Evolutionary conservation across 305 asterid species (phyloP), one percentile per base, ranked within the genome.

Genomic region (Fraxinus sp.): DNA sequence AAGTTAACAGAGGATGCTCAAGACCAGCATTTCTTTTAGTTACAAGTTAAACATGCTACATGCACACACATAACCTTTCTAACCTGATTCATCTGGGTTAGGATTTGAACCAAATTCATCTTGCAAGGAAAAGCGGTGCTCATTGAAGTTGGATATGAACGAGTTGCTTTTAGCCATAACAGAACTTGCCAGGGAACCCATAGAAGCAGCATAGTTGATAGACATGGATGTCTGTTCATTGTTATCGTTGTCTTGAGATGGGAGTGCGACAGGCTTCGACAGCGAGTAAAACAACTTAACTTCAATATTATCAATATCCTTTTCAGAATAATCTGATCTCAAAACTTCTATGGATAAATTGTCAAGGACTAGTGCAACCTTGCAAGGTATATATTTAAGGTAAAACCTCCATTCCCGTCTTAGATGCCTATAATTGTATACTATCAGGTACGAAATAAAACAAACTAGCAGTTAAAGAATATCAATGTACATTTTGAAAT

Each of bases 321-420:
- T 87, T 8, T 71, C 77, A 59, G 85, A 77, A 84, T 73, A 75
- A 64, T 59, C 70, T 76, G 87, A 80, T 85, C 90, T 88, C 86
- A 87, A 66, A 72, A 90, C 80, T 68, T 86, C 80, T 82, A 90
- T 62, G 5, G 87, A 75, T 70, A 90, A 90, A 84, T 90, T 85
- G 74, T 93, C 94, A 66, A 55, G 92, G 57, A 92, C 77, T 41
- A 89, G 26, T 28, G 96, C 97, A 68, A 86, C 88, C 89, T 93
- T 93, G 91, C 96, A 88, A 26, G 93, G 88, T 68, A 93, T 85
- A 84, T 91, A 90, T 86, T 88, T 88, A 77, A 90, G 91, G 91
- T 89, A 93, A 87, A 82, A 88, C 86, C 86, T 86, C 81, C 82
- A 75, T 85, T 93, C 97, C 89, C 83, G 88, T 77, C 94, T 79